phyloP scores from a whole-genome alignment of 2,329 filamentous ascomycete species.

The Ceratocystis diversiconidia region DNA sequence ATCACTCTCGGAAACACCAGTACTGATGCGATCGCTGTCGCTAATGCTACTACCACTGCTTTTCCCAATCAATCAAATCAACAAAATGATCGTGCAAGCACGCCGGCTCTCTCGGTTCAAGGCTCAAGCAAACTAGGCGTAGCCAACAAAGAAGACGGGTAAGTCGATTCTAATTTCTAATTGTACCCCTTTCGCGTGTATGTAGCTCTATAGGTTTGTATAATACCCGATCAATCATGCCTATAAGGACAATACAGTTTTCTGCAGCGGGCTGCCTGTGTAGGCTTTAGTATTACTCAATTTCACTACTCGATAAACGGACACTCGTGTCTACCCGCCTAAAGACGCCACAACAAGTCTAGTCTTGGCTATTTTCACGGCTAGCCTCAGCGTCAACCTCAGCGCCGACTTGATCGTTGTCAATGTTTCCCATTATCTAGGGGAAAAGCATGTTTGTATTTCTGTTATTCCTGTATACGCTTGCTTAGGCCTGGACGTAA shows the following conservation, averaged over 20 bases:
- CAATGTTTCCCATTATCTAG: not conserved
- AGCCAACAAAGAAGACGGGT: slow-evolving; percentile 31
- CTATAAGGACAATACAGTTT: not conserved
- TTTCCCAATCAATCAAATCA: slow-evolving; percentile 15
- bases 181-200: not conserved
- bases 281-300: too few relatives aligned
- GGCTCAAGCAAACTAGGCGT: slow-evolving; percentile 44
- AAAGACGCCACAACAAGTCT: too few relatives aligned
- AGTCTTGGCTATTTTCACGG: not conserved
- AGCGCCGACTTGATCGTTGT: too few relatives aligned
- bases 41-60: slow-evolving; percentile 9
- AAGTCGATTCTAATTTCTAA: slow-evolving; percentile 22
- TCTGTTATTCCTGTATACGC: not conserved
- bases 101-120: slow-evolving; percentile 22
- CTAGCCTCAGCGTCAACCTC: not conserved
- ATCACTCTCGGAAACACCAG: slow-evolving; percentile 38
- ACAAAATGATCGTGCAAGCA: slow-evolving; percentile 25
- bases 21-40: slow-evolving; percentile 18
- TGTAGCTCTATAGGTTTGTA: slow-evolving; percentile 7
- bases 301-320: too few relatives aligned
- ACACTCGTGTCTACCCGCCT: too few relatives aligned
- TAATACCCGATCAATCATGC: not conserved
- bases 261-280: not conserved
- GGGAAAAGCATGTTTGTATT: not conserved
- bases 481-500: not conserved